Evolutionary conservation across 176 grass and related monocot genomes (phyloP), one percentile per base, ranked within the genome.

Genomic region (Oryza coarctata): DNA sequence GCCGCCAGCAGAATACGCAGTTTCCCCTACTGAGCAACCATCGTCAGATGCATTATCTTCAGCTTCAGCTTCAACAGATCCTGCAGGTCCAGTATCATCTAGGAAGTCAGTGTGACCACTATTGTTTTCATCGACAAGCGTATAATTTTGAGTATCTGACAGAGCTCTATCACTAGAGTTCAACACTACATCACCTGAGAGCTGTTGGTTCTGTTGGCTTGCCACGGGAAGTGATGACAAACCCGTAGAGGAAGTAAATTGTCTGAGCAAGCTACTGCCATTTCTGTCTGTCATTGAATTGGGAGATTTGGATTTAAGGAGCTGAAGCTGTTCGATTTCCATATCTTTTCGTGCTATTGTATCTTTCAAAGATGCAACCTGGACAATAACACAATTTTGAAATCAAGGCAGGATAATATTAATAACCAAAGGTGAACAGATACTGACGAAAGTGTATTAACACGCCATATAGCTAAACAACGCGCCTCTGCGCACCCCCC

Each of bases 321-420:
- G 79, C 44, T 92, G 94, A 71, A 97, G 83, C 47, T 91, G 93
- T 50, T 94, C 93, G 2, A 99, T 96, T 87, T 96, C 93, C 66
- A 92, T 85, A 83, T 96, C 93, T 81, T 99, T 99, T 44, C 67
- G 92, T 65, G 86, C 71, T 90, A 96, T 75, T 34, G 89, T 88
- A 61, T 94, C 97, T 79, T 95, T 99, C 65, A 99, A 88, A 85
- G 84, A 99, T 76, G 91, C 82, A 81, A 99, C 97, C 97, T 99
- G 84, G 47, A 89, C 39, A 52, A 72, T 20, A 80, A 30, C 31
- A 73, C 11, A 77, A 7, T 66, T 74, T n/a, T 62, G 25, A 85
- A 77, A 84, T 49, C 35, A 3, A 80, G n/a, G 73, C 39, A 68
- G 67, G 26, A 75, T n/a, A 74, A 68, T 44, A 58, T 68, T 49